These are phyloP conservation scores for Reutealis trisperma DNA, from an alignment of 345 rosid species.

Conservation along the genomic window DNA sequence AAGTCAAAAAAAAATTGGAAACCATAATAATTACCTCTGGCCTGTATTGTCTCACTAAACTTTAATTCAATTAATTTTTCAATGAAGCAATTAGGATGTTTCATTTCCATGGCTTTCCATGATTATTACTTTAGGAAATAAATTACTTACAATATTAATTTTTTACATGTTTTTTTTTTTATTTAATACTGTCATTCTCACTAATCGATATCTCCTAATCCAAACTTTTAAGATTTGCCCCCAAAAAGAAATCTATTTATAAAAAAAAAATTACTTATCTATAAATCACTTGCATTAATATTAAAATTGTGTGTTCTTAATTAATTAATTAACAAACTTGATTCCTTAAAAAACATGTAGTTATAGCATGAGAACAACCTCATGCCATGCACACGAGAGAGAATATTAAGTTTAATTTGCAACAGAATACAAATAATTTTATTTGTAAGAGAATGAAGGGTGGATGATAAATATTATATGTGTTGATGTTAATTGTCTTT, in stretches of 20 bases:
- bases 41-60: slow-evolving; percentile 23
- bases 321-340: slow-evolving; percentile 6
- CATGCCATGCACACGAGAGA: slow-evolving; percentile 40
- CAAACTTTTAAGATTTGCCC: slow-evolving; percentile 12
- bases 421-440: not conserved
- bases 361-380: slow-evolving; percentile 21
- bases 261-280: too few species aligned
- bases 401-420: not conserved
- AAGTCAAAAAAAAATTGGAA: slow-evolving; percentile 27
- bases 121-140: not conserved
- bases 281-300: not conserved
- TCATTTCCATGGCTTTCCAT: not conserved
- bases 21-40: slow-evolving; percentile 23
- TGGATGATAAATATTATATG: not conserved
- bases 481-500: not conserved
- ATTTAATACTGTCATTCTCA: not conserved
- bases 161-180: not conserved
- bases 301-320: too few species aligned
- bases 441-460: not conserved
- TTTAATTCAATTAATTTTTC: not conserved
- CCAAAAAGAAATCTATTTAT: not conserved
- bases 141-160: not conserved
- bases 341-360: slow-evolving; percentile 1
- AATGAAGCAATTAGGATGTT: slow-evolving; percentile 16
- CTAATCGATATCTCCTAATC: not conserved